Evolutionary conservation across 176 grass and related monocot genomes (phyloP).

Genomic region (Chrysopogon serrulatus): DNA sequence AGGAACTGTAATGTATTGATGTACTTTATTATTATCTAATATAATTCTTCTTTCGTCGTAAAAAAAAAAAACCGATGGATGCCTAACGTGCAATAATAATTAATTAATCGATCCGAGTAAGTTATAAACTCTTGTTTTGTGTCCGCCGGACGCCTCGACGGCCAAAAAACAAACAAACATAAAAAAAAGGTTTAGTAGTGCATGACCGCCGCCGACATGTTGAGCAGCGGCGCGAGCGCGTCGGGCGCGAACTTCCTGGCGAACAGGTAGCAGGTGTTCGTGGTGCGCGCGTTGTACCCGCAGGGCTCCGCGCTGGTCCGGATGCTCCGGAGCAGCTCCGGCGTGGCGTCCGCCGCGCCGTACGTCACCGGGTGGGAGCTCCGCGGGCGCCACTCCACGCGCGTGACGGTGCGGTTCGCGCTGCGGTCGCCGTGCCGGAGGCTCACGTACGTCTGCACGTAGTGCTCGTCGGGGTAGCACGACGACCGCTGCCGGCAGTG

Average conservation of each 20-base stretch:
- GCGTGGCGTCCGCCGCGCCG: constrained; percentile 33
- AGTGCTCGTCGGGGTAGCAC: constrained; percentile 96
- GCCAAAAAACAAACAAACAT: not conserved
- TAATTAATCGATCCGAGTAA: not conserved
- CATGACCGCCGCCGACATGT: constrained; percentile 64
- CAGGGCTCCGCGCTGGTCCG: constrained; percentile 45
- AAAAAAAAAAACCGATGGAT: too few species aligned
- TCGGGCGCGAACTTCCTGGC: constrained; percentile 79
- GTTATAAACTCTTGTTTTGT: not conserved
- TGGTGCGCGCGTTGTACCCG: constrained; percentile 45
- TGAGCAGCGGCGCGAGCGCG: constrained; percentile 51
- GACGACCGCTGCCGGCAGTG: constrained; percentile 62
- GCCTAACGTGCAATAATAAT: not conserved
- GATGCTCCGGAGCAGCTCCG: constrained; percentile 47
- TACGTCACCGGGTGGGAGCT: constrained; percentile 67
- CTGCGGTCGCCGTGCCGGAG: constrained; percentile 52
- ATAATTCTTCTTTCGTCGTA: too few species aligned
- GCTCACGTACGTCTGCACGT: constrained; percentile 59
- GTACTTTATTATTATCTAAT: too few species aligned
- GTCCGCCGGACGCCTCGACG: not conserved
- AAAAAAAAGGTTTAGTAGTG: constrained; percentile 10
- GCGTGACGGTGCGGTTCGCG: constrained; percentile 74
- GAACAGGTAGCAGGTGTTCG: constrained; percentile 63
- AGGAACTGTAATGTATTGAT: too few species aligned
- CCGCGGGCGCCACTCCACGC: constrained; percentile 62